A percentile compares a stretch with the other conserved stretches of the same genome.
phyloP scores from a whole-genome alignment of 345 rosid species.

The Bruguiera parviflora region DNA sequence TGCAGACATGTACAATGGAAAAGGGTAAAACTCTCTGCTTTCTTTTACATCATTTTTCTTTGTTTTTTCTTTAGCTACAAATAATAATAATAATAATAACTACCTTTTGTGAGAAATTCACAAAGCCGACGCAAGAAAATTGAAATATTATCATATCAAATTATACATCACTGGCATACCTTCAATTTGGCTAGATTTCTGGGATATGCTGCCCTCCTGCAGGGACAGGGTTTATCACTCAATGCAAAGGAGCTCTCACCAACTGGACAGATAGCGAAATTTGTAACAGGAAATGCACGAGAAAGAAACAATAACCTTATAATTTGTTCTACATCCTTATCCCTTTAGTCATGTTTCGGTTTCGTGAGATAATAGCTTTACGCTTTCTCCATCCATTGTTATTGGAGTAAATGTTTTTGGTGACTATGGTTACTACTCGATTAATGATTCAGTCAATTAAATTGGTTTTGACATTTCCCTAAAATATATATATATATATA shows the following conservation, averaged over 20 bases:
- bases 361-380: conserved; percentile 2
- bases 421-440: not conserved
- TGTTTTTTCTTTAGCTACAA: too few species aligned
- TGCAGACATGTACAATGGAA: too few species aligned
- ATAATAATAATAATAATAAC: too few species aligned
- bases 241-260: conserved; percentile 9
- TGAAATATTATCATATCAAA: not conserved
- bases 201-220: conserved; percentile 30
- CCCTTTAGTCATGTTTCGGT: conserved; percentile 8
- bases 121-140: conserved; percentile 14
- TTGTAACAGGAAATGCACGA: conserved; percentile 6
- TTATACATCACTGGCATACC: not conserved
- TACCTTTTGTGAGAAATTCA: not conserved
- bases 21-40: too few species aligned
- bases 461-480: too few species aligned
- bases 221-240: conserved; percentile 6
- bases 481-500: too few species aligned
- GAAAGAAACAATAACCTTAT: not conserved
- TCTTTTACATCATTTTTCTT: too few species aligned
- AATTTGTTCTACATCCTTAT: conserved; percentile 14
- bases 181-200: conserved; percentile 29
- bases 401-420: not conserved
- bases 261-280: conserved; percentile 16
- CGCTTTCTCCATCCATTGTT: not conserved
- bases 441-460: too few species aligned